Base-by-base conservation (phyloP, 1,139 yeast species). In the Geotrichum cucujoidarum region DNA sequence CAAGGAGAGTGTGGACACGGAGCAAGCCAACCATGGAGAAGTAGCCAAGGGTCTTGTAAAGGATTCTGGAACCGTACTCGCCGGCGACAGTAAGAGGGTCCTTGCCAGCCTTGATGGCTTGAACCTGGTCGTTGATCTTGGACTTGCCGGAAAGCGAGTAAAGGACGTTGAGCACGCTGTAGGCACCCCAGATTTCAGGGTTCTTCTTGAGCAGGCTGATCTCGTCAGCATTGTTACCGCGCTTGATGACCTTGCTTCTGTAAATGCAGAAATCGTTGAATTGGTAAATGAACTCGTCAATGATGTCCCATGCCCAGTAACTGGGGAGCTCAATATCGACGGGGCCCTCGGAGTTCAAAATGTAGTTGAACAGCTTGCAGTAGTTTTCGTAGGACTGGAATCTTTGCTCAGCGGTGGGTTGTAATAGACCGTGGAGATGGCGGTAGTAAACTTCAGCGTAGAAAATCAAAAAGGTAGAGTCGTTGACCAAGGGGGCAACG, bases 261-360 rank as follows among this genome's bases (percentile, higher is more conserved):
- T 67, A 72, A 46, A 68, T 60, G 47, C 74, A 65, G 53, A 72
- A 73, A 54, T 68, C 63, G 58, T 72, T 72, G 64, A 70, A 74
- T 59, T 74, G 78, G 57, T 74, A 74, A 56, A 74, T 72, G 60
- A 74, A 74, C 60, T 74, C 78, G 53, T 74, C 78, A 54, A 74
- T 66, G 52, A 74, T 72, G 49, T 74, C 77, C 77, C 77, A 74
- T 29, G 72, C 64, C 77, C 77, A 74, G 57, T 70, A 66, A 52
- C 65, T 66, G 43, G 78, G 77, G 42, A 74, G 59, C 56, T 73
- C 77, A 47, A 72, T 64, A 42, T 68, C 68, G 18, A 67, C 70
- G 27, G 76, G 74, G 22, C 67, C 70, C 47, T 68, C 70, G 37
- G 67, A 62, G 61, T 71, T 72, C 54, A 74, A 63, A 47, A 74